phyloP scores from a whole-genome alignment of 2,329 filamentous ascomycete species.

The Pseudogymnoascus sp. region DNA sequence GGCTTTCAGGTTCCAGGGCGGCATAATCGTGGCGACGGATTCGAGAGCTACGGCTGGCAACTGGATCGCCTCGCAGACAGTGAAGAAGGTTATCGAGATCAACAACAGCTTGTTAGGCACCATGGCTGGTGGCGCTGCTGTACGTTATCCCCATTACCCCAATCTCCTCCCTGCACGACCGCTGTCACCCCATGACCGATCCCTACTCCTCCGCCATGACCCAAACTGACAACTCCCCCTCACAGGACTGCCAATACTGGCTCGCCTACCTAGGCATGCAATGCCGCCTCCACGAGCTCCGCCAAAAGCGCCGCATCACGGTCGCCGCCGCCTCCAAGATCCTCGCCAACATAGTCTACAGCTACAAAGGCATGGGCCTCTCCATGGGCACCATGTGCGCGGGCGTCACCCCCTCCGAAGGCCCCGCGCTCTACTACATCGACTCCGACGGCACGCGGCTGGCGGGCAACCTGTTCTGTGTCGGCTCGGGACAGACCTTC shows the following conservation, averaged over 20 bases:
- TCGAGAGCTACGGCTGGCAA: constrained; percentile 94
- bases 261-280: constrained; percentile 98
- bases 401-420: constrained; percentile 90
- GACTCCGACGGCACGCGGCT: constrained; percentile 93
- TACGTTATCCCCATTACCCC: constrained; percentile 34
- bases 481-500: constrained; percentile 96
- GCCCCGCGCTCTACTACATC: constrained; percentile 97
- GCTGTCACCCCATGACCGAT: too few species aligned
- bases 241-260: constrained; percentile 96
- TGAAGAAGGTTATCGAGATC: constrained; percentile 99
- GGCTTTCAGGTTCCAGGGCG: constrained; percentile 95
- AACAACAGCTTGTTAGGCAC: constrained; percentile 90
- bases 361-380: constrained; percentile 97
- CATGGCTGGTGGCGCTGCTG: constrained; percentile 95
- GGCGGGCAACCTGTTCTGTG: constrained; percentile 92
- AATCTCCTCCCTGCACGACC: too few species aligned
- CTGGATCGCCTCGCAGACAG: constrained; percentile 99
- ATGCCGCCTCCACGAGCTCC: constrained; percentile 97
- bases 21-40: constrained; percentile 97
- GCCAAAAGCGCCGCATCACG: constrained; percentile 97
- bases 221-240: not conserved
- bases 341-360: constrained; percentile 95
- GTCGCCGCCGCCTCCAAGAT: constrained; percentile 98
- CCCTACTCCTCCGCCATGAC: not conserved
- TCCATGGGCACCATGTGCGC: constrained; percentile 99